These are phyloP conservation scores for Ceratobasidium sp. DNA, from an alignment of 1,284 basidiomycete genomes.

Conservation along the genomic window DNA sequence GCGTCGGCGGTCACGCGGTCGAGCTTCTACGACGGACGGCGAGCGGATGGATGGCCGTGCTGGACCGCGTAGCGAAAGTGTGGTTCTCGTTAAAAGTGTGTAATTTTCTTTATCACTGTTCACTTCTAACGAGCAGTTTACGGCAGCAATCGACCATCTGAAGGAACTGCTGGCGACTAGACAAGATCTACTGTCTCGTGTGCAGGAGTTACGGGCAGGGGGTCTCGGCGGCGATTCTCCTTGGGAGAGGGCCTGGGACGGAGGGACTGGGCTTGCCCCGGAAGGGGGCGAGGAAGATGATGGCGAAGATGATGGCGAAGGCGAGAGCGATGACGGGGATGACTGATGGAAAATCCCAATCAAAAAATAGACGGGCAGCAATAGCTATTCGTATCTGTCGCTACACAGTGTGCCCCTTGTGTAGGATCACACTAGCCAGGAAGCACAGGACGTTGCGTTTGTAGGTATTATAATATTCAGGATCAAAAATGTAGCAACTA, in stretches of 20 bases:
- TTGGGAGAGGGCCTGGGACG: slow-evolving; percentile 83
- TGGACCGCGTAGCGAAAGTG: slow-evolving; percentile 85
- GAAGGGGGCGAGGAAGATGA: slow-evolving; percentile 56
- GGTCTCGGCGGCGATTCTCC: slow-evolving; percentile 55
- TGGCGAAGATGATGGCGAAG: slow-evolving; percentile 52
- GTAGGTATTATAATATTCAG: slow-evolving; percentile 17
- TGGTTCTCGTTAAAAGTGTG: slow-evolving; percentile 85
- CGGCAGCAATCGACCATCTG: slow-evolving; percentile 84
- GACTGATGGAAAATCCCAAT: slow-evolving; percentile 24
- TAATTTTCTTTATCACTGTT: slow-evolving; percentile 45
- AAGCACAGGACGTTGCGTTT: slow-evolving; percentile 14
- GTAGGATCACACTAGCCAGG: neutral
- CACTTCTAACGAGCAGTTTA: slow-evolving; percentile 35
- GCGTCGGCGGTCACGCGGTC: slow-evolving; percentile 51
- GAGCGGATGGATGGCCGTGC: slow-evolving; percentile 81
- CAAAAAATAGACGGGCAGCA: slow-evolving; percentile 50
- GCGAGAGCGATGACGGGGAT: slow-evolving; percentile 47
- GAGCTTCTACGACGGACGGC: slow-evolving; percentile 57
- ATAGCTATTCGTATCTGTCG: slow-evolving; percentile 9
- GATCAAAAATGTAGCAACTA: slow-evolving; percentile 32
- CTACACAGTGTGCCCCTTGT: slow-evolving; percentile 1
- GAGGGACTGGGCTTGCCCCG: slow-evolving; percentile 64
- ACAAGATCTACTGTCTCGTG: slow-evolving; percentile 63
- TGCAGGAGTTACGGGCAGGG: slow-evolving; percentile 54
- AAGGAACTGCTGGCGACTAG: slow-evolving; percentile 70